A percentile compares a stretch with the other conserved stretches of the same genome.
phyloP scores from a whole-genome alignment of 257 asterid genomes.

The Solanum medicagineum region DNA sequence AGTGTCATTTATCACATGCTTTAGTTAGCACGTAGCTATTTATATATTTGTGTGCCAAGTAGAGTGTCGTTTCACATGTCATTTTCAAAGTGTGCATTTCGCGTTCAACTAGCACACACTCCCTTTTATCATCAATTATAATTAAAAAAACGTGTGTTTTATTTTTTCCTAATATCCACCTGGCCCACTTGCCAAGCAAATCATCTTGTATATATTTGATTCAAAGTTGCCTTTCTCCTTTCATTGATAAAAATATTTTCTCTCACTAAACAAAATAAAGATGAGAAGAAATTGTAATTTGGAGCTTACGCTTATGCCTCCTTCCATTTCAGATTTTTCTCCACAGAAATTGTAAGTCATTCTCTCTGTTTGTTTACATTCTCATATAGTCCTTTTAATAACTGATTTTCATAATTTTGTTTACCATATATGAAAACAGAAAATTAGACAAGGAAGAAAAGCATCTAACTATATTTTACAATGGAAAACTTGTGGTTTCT shows the following conservation, averaged over 20 bases:
- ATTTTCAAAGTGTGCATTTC: neutral
- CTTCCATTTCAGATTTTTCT: neutral
- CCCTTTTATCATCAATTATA: neutral
- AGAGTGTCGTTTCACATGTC: neutral
- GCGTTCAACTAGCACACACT: neutral
- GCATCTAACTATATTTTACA: slow-evolving; percentile 37
- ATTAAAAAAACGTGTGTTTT: neutral
- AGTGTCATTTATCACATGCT: too few relatives aligned
- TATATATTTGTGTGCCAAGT: neutral
- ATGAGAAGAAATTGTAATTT: slow-evolving; percentile 18
- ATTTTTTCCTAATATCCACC: neutral
- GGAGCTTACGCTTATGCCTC: slow-evolving; percentile 14
- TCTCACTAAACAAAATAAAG: neutral
- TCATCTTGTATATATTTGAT: neutral
- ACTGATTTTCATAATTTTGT: neutral
- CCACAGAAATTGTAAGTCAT: neutral
- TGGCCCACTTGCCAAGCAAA: neutral
- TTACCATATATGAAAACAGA: neutral
- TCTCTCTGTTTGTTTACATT: neutral
- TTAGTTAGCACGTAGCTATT: too few relatives aligned
- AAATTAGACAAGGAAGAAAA: neutral
- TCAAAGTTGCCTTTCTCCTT: neutral
- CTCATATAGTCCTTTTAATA: neutral
- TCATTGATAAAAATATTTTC: neutral
- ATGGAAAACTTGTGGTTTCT: slow-evolving; percentile 32